Base-by-base conservation (phyloP, 148 eudicot species). In the Silene uniflora region DNA sequence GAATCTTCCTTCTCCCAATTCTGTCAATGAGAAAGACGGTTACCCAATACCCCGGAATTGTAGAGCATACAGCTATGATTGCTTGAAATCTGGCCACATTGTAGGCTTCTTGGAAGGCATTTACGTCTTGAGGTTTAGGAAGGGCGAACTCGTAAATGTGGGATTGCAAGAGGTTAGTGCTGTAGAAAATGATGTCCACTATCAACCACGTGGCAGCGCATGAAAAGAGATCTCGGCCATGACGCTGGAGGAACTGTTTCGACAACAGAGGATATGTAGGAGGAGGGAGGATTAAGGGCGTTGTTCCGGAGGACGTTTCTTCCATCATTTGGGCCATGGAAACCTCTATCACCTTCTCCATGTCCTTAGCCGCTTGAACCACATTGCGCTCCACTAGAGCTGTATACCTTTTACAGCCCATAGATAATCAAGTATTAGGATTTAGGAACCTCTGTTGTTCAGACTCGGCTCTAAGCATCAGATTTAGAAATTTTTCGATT, bases 21-120 rank as follows among this genome's bases (percentile, higher is more conserved):
- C 82, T 78, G 60, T 89, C 93, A 19, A 89, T 89, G 73, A 83
- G 54, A 63, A 56, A 58, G 46, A 89, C 88, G 2, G 93, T 81
- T 21, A 80, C 84, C 78, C 79, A 87, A 65, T 87, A 89, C 8
- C 93, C 93, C 9, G 93, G 93, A 32, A 89, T 86, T 1, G 86
- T 81, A 0, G 91, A 84, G 69, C 89, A 84, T 14, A 87, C 22
- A 0, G 91, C 87, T 3, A 89, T 19, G 39, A 89, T 74, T 9
- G 89, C 89, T 68, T 86, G 89, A 23, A 86, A 74, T 22, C 46
- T 78, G 6, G 89, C 91, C 2, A 83, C 75, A 4, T 78, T 2
- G 35, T 23, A 83, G 44, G 91, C 89, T 0, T 86, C 77, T 65
- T 75, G 27, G 63, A 39, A 87, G 29, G 79, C 84, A 58, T 81